Evolutionary conservation across 1,284 basidiomycete genomes (phyloP), one percentile per base, ranked within the genome.

Genomic region (Megacollybia platyphylla): DNA sequence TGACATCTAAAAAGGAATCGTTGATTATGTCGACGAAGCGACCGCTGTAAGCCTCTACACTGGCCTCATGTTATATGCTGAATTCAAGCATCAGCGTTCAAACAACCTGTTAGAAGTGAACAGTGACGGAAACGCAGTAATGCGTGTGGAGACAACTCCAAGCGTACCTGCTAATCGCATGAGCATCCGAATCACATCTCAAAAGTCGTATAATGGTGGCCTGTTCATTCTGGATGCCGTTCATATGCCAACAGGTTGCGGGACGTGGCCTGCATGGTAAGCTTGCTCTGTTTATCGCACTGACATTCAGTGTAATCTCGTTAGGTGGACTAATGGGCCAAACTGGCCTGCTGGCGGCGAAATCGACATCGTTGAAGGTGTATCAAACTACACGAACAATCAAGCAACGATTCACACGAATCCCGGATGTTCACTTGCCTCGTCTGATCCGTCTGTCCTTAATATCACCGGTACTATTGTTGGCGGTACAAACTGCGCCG

Each of bases 201-300:
- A 67, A 43, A 65, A 67, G 20, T 54, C 59, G 6, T 79, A 75
- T 47, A 57, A 55, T n/a, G 79, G 79, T 5, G 71, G 67, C 28
- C 57, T 83, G 15, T 73, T 71, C 66, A 63, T 82, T 8, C 63
- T 79, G 32, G 80, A 84, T 52, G 61, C 70, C 2, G 53, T 69
- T 5, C 77, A 82, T 56, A 54, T 81, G 41, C 79, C 79, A 0
- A 77, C 62, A 42, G 71, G 72, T 2, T 74, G 71, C 47, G 69
- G 66, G 5, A 70, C 70, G 36, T 39, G 58, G 49, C n/a, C 26
- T 8, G 17, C 15, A 11, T 36, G 20, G 31, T 34, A 34, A 34
- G 31, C 15, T 15, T 7, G 10, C 7, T 34, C 15, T 34, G 11
- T 34, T 34, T 24, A 7, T 34, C 15, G 6, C 11, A 15, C 15